Conservation (phyloP, 2,329 filamentous ascomycete genomes). For the Diatrype stigma region DNA sequence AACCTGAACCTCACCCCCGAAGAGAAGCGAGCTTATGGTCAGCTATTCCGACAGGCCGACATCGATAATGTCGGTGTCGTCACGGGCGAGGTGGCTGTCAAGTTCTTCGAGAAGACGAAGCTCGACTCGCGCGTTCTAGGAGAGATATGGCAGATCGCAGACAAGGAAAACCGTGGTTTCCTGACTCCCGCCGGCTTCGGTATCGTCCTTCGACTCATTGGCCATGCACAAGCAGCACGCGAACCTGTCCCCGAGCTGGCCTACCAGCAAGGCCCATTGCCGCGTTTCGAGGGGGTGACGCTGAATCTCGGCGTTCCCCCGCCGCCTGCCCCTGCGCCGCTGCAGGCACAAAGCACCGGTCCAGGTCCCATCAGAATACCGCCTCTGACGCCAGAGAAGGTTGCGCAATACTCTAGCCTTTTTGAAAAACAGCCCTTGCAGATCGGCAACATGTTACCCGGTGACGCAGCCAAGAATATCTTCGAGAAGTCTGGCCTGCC, state of each 20-base stretch:
- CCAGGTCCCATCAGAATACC: constrained; percentile 77
- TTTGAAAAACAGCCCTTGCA: constrained; percentile 86
- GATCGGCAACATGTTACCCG: constrained; percentile 68
- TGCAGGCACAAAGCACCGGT: constrained; percentile 57
- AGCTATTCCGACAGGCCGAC: constrained; percentile 90
- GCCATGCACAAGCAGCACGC: constrained; percentile 85
- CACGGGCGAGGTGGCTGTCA: constrained; percentile 91
- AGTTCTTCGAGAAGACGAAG: constrained; percentile 96
- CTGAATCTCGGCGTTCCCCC: constrained; percentile 39
- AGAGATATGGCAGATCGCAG: constrained; percentile 99
- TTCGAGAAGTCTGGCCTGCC: constrained; percentile 90
- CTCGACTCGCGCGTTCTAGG: constrained; percentile 81
- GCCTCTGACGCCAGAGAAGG: constrained; percentile 81
- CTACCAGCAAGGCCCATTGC: constrained; percentile 80
- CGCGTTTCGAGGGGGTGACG: constrained; percentile 80
- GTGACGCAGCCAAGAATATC: constrained; percentile 85
- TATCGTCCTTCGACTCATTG: constrained; percentile 87
- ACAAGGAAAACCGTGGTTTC: constrained; percentile 92
- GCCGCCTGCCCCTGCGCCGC: constrained; percentile 43
- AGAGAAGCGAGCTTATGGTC: constrained; percentile 90
- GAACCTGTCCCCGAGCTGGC: constrained; percentile 79
- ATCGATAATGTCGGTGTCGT: constrained; percentile 88
- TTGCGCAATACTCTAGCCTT: constrained; percentile 79
- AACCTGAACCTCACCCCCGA: constrained; percentile 83
- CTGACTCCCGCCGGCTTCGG: constrained; percentile 91